Base-by-base conservation (phyloP, 768 basidiomycete species). In the Russula sp. region DNA sequence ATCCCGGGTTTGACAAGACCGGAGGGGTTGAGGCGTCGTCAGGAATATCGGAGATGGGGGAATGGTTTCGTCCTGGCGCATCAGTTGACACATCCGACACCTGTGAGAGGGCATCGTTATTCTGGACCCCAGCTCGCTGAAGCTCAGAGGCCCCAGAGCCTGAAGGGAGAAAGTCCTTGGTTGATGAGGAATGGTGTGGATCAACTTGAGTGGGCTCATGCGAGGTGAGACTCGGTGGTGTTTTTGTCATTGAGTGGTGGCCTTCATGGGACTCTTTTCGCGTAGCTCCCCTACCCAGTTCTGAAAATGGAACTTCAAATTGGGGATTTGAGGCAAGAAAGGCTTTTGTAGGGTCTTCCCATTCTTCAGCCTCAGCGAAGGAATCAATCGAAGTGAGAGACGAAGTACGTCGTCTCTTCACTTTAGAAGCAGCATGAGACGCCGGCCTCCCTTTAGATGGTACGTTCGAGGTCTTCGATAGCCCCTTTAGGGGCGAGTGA, bases 281-380 rank as follows among this genome's bases (percentile, higher is more conserved):
- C 56, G n/a, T 71, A 48, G 70, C 66, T 34, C 65, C 70, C 63
- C 70, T 74, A 55, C 74, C 81, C 18, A 86, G 75, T 65, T 85
- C 80, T 35, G 81, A 80, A 49, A 88, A 72, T 56, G 87, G 87
- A 20, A 83, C 72, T 46, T 79, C 70, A 55, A 88, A 63, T 39
- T 59, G 51, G 43, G 5, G 61, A 43, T 63, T 63, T 13, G 59
- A 29, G 58, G 61, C 45, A 63, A 65, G 61, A 63, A 56, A 59
- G 64, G 45, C 63, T 66, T 59, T 51, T 57, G 69, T 43, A 38
- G 61, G 48, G 18, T 63, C 61, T 36, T 63, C 56, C 61, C 56
- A 58, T 36, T 59, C 61, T 22, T 54, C 57, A 6, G 45, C 56
- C 25, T 4, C 60, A 11, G 53, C 58, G 36, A 64, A 64, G 8